These are phyloP conservation scores for Catharanthus roseus DNA, from an alignment of 257 asterid species.

Conservation along the genomic window DNA sequence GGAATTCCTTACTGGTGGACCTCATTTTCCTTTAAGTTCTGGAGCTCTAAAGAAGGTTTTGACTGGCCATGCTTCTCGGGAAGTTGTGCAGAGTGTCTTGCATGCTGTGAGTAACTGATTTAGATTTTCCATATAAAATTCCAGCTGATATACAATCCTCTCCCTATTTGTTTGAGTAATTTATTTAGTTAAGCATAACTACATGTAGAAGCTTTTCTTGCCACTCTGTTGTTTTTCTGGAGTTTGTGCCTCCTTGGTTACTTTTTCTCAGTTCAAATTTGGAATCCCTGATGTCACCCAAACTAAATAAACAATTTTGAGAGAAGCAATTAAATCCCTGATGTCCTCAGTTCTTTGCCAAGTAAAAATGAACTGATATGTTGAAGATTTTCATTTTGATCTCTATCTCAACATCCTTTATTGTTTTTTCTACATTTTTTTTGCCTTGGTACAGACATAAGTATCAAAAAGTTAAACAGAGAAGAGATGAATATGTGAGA, in stretches of 20 bases:
- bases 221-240: neutral
- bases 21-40: slow-evolving; percentile 77
- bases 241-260: neutral
- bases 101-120: slow-evolving; percentile 57
- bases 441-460: neutral
- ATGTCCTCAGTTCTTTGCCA: neutral
- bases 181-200: neutral
- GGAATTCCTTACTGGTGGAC: slow-evolving; percentile 70
- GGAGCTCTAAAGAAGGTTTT: slow-evolving; percentile 91
- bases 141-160: neutral
- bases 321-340: neutral
- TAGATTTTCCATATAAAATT: neutral
- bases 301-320: neutral
- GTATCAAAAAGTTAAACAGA: neutral
- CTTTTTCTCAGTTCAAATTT: neutral
- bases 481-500: neutral
- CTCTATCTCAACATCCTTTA: neutral
- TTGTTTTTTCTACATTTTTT: neutral
- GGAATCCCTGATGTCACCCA: neutral
- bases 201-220: neutral
- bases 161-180: neutral
- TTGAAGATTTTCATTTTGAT: neutral
- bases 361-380: neutral
- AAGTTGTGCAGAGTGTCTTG: slow-evolving; percentile 67
- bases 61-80: slow-evolving; percentile 81